A percentile compares a stretch with the other conserved stretches of the same genome.
These are phyloP conservation scores for Parvularia atlantis DNA, from an alignment of 78 protist species.

Conservation along the genomic window DNA sequence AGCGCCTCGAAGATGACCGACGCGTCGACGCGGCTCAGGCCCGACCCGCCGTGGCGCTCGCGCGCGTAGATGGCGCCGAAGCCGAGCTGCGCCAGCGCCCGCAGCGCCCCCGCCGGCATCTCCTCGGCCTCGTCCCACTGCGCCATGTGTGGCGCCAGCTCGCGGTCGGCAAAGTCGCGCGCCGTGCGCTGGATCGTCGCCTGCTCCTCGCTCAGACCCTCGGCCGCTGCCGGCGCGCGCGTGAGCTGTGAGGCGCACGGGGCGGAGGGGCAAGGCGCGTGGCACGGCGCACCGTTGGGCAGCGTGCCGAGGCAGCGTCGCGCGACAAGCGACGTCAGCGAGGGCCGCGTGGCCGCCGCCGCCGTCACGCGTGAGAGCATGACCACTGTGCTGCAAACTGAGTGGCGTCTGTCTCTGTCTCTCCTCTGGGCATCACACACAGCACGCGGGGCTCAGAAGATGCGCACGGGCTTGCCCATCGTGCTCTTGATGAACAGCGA, in stretches of 20 bases:
- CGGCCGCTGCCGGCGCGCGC: too few species aligned
- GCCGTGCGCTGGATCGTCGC: conserved; percentile 26
- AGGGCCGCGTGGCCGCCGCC: too few species aligned
- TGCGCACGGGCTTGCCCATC: conserved; percentile 83
- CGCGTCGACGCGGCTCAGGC: conserved; percentile 57
- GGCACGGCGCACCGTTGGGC: too few species aligned
- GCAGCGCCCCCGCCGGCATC: conserved; percentile 43
- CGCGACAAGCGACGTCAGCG: too few species aligned
- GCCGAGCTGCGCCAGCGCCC: conserved; percentile 60
- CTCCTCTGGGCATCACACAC: too few species aligned
- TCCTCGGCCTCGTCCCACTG: conserved; percentile 64
- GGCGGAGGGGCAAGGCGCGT: too few species aligned
- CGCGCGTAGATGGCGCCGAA: conserved; percentile 64
- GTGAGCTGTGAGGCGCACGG: too few species aligned
- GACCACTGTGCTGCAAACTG: too few species aligned
- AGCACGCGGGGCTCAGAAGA: conserved; percentile 87
- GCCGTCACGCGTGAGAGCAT: too few species aligned
- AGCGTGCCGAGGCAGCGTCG: too few species aligned
- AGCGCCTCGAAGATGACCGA: conserved; percentile 69
- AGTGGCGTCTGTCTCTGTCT: too few species aligned
- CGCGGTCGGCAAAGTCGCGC: conserved; percentile 36
- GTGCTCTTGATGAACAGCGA: conserved; percentile 92
- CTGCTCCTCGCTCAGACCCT: conserved; percentile 53
- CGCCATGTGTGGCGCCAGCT: conserved; percentile 56
- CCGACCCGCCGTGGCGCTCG: conserved; percentile 60